These are phyloP conservation scores for Tricholoma matsutake DNA, from an alignment of 768 basidiomycete species.

Conservation along the genomic window DNA sequence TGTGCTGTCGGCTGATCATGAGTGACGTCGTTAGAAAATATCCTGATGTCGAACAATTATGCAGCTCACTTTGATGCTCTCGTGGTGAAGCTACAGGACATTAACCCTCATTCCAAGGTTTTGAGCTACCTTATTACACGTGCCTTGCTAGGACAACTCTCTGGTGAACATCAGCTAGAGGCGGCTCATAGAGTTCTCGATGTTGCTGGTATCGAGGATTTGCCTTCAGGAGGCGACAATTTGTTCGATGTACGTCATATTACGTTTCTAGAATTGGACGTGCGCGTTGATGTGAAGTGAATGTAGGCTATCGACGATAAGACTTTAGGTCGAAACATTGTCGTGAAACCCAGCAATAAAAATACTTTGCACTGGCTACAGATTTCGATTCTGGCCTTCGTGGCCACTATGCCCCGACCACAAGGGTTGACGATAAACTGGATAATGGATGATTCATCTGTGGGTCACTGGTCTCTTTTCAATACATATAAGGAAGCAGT, in stretches of 20 bases:
- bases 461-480: slow-evolving; percentile 21
- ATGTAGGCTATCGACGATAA: slow-evolving; percentile 43
- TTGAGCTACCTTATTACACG: slow-evolving; percentile 63
- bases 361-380: slow-evolving; percentile 57
- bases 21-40: slow-evolving; percentile 49
- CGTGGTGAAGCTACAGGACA: slow-evolving; percentile 47
- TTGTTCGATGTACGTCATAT: slow-evolving; percentile 29
- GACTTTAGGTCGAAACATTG: slow-evolving; percentile 45
- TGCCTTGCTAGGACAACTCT: slow-evolving; percentile 52
- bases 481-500: background rate
- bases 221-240: slow-evolving; percentile 26
- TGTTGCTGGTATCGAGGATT: slow-evolving; percentile 45
- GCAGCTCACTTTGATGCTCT: slow-evolving; percentile 44
- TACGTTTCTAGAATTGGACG: background rate
- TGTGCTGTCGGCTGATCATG: background rate
- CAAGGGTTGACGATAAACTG: slow-evolving; percentile 44
- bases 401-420: slow-evolving; percentile 51
- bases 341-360: slow-evolving; percentile 59
- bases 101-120: slow-evolving; percentile 48
- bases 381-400: slow-evolving; percentile 48
- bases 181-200: slow-evolving; percentile 47
- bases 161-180: slow-evolving; percentile 57
- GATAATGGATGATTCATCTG: slow-evolving; percentile 38
- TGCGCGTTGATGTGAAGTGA: background rate
- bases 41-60: slow-evolving; percentile 49